phyloP scores from a whole-genome alignment of 2,329 filamentous ascomycete genomes.

The Pseudogymnoascus sp. region DNA sequence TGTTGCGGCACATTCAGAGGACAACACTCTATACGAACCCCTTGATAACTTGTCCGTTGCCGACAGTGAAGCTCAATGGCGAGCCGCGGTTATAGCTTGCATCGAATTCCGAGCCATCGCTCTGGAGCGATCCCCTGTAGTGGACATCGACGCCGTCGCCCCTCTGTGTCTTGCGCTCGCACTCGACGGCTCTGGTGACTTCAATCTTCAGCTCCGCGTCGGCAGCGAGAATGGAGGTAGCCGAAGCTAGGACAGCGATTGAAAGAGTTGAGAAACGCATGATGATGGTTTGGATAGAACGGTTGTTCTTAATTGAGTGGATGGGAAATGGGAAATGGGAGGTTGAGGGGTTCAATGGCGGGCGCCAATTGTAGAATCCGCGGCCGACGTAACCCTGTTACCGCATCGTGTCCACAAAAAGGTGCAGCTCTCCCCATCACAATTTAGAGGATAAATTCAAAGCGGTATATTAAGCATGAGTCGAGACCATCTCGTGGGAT shows the following conservation, averaged over 20 bases:
- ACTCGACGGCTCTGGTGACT: constrained; percentile 64
- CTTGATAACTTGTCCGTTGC: constrained; percentile 77
- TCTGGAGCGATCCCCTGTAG: constrained; percentile 74
- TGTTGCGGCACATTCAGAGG: not conserved
- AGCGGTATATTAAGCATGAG: not conserved
- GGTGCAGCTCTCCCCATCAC: not conserved
- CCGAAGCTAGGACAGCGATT: constrained; percentile 24
- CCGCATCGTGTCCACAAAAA: constrained; percentile 8
- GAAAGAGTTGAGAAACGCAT: constrained; percentile 28
- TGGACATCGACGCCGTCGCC: constrained; percentile 81
- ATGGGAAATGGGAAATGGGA: not conserved
- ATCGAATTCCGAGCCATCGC: constrained; percentile 74
- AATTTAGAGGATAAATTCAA: constrained; percentile 8
- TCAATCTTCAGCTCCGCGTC: constrained; percentile 64
- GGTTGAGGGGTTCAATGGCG: constrained; percentile 7
- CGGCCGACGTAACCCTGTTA: constrained; percentile 4
- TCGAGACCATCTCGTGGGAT: not conserved
- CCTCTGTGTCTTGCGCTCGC: constrained; percentile 65
- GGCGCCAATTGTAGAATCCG: not conserved
- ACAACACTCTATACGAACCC: constrained; percentile 48
- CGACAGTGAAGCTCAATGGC: constrained; percentile 74
- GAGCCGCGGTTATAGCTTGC: constrained; percentile 68
- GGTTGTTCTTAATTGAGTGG: not conserved
- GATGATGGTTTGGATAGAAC: constrained; percentile 11
- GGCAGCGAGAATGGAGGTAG: constrained; percentile 24